Evolutionary conservation across 1,284 basidiomycete genomes (phyloP).

Genomic region (Moesziomyces antarcticus): DNA sequence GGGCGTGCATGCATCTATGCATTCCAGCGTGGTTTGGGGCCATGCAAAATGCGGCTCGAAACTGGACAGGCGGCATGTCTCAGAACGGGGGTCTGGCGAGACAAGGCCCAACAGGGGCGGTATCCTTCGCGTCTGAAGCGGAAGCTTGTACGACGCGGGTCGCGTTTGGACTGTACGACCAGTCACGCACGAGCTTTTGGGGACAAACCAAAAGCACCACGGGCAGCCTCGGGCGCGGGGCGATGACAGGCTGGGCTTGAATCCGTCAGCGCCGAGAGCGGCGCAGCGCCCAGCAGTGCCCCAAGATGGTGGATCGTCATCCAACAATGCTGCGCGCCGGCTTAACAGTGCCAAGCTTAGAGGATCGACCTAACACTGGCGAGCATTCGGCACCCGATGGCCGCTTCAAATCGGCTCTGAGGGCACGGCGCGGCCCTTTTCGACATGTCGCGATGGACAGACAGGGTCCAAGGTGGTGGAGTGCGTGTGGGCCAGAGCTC

Average conservation of each 20-base stretch:
- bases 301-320: conserved; percentile 1
- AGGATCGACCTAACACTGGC: too few relatives aligned
- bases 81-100: neutral
- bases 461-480: conserved; percentile 8
- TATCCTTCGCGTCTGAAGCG: too few relatives aligned
- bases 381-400: too few relatives aligned
- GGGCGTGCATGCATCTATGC: too few relatives aligned
- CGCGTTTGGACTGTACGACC: too few relatives aligned
- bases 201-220: neutral
- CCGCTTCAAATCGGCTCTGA: too few relatives aligned
- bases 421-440: neutral
- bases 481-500: too few relatives aligned
- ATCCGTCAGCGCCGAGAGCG: conserved; percentile 13
- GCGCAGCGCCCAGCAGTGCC: neutral
- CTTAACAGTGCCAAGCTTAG: too few relatives aligned
- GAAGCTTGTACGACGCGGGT: too few relatives aligned
- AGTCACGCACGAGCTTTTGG: too few relatives aligned
- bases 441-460: conserved; percentile 33
- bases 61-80: conserved; percentile 6
- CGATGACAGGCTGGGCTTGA: conserved; percentile 26
- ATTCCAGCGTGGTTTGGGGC: too few relatives aligned
- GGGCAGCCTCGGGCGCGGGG: neutral
- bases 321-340: neutral
- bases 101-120: too few relatives aligned
- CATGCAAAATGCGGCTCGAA: neutral